Percentiles rank a stretch among this genome's conserved stretches.
Evolutionary conservation across 495 filamentous ascomycete species (phyloP).

Genomic region (Aspergillus baeticus): DNA sequence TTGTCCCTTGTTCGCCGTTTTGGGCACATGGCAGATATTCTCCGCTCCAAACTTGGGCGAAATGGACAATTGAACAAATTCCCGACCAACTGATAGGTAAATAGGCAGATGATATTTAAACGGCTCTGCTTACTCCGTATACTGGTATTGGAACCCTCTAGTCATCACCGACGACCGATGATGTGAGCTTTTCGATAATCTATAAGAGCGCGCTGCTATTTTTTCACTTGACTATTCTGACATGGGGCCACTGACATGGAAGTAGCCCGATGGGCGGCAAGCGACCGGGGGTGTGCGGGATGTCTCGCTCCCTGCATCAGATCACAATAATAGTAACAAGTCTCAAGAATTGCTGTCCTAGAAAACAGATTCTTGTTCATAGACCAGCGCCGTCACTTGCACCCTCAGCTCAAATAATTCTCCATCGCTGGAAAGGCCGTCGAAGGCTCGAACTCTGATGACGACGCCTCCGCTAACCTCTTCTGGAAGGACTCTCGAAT

Average conservation of each 20-base stretch:
- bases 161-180: no score
- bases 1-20: no score
- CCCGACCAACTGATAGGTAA: no score
- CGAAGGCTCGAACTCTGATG: conserved; percentile 7
- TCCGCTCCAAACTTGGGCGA: no score
- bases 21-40: no score
- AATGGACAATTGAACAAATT: no score
- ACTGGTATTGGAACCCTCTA: no score
- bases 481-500: conserved; percentile 10
- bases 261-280: conserved; percentile 17
- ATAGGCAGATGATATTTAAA: no score
- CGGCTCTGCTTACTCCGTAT: no score
- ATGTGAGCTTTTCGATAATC: no score
- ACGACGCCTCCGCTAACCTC: conserved; percentile 20
- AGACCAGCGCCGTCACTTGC: conserved; percentile 26
- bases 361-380: not conserved
- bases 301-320: conserved; percentile 38
- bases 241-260: conserved; percentile 4
- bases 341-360: not conserved
- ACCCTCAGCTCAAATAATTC: conserved; percentile 22
- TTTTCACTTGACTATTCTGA: no score
- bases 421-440: conserved; percentile 7
- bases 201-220: not conserved
- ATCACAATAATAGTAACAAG: conserved; percentile 31
- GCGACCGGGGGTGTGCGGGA: conserved; percentile 15